phyloP scores from a whole-genome alignment of 345 rosid species.

The Brassica rapa region DNA sequence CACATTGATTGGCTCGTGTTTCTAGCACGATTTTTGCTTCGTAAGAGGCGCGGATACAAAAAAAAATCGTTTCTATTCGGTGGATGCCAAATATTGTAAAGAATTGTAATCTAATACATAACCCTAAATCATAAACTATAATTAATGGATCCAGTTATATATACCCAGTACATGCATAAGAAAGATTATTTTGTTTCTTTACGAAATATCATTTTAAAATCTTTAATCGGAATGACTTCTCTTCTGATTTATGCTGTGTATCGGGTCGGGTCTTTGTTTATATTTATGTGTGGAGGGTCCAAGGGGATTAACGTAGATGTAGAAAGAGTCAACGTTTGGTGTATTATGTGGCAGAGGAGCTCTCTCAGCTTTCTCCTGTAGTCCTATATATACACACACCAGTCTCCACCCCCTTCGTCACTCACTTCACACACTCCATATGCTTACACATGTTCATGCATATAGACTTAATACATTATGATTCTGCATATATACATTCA shows the following conservation, averaged over 20 bases:
- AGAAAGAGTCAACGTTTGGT: constrained; percentile 36
- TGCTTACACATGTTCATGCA: constrained; percentile 1
- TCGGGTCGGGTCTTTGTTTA: background rate
- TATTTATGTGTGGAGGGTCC: constrained; percentile 25
- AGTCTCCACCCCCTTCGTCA: constrained; percentile 20
- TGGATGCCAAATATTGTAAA: background rate
- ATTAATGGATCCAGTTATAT: background rate
- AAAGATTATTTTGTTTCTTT: background rate
- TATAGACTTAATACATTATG: background rate
- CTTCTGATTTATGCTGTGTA: background rate
- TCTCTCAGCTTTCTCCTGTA: constrained; percentile 24
- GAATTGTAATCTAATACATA: background rate
- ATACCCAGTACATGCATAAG: background rate
- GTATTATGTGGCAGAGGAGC: constrained; percentile 6
- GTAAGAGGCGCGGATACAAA: constrained; percentile 5
- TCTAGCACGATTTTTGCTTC: constrained; percentile 12
- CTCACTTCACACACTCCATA: constrained; percentile 4
- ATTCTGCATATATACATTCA: background rate
- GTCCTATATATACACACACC: constrained; percentile 26
- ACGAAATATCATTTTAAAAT: background rate
- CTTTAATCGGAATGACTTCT: background rate
- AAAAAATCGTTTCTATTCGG: background rate
- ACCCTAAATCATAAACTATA: background rate
- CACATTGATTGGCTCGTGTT: constrained; percentile 32
- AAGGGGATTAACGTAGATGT: background rate